Base-by-base conservation (phyloP, 148 eudicot genomes). In the Rhododendron kiyosumense region DNA sequence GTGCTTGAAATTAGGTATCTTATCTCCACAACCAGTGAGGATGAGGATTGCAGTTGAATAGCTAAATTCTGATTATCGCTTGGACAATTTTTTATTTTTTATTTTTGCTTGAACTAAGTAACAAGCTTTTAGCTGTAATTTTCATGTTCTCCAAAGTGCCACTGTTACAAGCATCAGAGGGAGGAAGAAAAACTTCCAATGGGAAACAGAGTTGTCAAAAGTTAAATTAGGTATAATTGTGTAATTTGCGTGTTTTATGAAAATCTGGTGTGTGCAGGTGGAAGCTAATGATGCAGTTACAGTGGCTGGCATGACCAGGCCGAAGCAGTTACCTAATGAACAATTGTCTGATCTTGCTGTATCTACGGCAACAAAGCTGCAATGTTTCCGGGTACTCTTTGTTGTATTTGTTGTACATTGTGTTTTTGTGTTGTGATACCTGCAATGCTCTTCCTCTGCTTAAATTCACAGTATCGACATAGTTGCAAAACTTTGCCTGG, bases 271-370 rank as follows among this genome's bases (percentile, higher is more conserved):
- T 79, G 84, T 61, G 34, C 85, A 97, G 99, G 99, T 97, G 59
- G 99, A 97, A 90, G 95, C 94, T 76, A 95, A 97, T 91, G 98
- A 95, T 89, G 95, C 94, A 38, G 98, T 94, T 73, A 92, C 99
- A 38, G 99, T 95, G 90, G 95, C 98, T 65, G 91, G 92, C 85
- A 97, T 95, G 98, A 94, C 92, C 87, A 91, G 94, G 86, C 99
- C 99, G 15, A 97, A 97, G 89, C 98, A 88, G 86, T 91, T 95
- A 87, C 96, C 98, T 73, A 92, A 91, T 90, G 99, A 97, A 91
- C 92, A 61, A 48, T 86, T 95, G 80, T 92, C 96, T 45, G 99
- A 97, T 86, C 98, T 95, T 90, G 94, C 98, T 85, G 94, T 94
- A 77, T 97, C 96, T 80, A 90, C 93, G 0, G 98, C 99, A 86